Percentiles rank a stretch among this genome's conserved stretches.
phyloP scores from a whole-genome alignment of 1,139 yeast species.

The Sugiyamaella xylanicola region DNA sequence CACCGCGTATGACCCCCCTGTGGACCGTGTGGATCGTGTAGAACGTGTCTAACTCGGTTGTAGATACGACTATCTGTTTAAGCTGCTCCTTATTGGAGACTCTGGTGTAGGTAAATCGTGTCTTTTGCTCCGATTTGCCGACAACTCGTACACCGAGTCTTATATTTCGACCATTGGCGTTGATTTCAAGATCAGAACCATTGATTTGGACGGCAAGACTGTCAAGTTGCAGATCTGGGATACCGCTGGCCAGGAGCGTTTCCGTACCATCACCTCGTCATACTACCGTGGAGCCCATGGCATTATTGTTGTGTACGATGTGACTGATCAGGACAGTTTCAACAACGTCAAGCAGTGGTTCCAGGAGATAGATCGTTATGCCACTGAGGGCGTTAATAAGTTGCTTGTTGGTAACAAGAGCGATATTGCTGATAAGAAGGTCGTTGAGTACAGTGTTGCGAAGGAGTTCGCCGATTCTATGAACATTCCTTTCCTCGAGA shows the following conservation, averaged over 20 bases:
- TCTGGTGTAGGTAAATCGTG: constrained; percentile 99
- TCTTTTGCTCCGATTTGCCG: constrained; percentile 91
- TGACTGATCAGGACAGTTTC: constrained; percentile 96
- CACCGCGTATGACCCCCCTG: too few relatives aligned
- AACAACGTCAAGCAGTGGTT: constrained; percentile 98
- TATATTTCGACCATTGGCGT: constrained; percentile 98
- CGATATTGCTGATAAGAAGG: constrained; percentile 90
- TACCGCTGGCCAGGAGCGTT: constrained; percentile 98
- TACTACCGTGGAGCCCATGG: constrained; percentile 99
- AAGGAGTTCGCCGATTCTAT: constrained; percentile 97
- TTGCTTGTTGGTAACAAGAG: constrained; percentile 96
- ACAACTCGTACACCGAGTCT: constrained; percentile 95
- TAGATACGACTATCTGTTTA: constrained; percentile 91
- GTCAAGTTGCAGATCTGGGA: constrained; percentile 99
- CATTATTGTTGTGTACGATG: constrained; percentile 95
- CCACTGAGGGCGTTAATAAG: constrained; percentile 96
- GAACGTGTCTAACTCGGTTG: background rate
- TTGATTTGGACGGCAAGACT: constrained; percentile 94
- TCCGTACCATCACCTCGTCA: constrained; percentile 95
- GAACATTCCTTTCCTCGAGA: constrained; percentile 94
- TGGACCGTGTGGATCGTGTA: too few relatives aligned
- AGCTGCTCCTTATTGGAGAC: constrained; percentile 91
- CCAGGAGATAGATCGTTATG: constrained; percentile 97
- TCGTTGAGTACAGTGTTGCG: constrained; percentile 94
- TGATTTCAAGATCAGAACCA: constrained; percentile 96